Percentiles rank a stretch among this genome's conserved stretches.
Evolutionary conservation across 2,329 filamentous ascomycete species (phyloP).

Genomic region (Stachybotrys elegans): DNA sequence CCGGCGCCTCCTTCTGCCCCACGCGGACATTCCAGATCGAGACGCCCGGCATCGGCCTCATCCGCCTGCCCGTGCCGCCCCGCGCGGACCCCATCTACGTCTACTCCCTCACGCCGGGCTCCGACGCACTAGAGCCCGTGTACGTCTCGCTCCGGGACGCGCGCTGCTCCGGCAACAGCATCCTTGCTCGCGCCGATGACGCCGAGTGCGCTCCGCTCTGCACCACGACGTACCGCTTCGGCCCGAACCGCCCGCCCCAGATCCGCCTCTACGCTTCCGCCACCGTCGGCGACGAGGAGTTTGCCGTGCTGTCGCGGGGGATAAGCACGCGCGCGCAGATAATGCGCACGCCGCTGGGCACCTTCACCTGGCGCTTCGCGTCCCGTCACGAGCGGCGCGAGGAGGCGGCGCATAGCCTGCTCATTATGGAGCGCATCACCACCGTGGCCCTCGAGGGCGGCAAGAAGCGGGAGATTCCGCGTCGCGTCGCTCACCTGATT

Average conservation of each 20-base stretch:
- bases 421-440: conserved; percentile 47
- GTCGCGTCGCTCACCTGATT: conserved; percentile 36
- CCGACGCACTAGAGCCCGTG: conserved; percentile 31
- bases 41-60: conserved; percentile 34
- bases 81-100: conserved; percentile 35
- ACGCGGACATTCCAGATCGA: conserved; percentile 45
- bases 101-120: conserved; percentile 33
- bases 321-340: conserved; percentile 40
- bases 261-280: conserved; percentile 23
- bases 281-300: conserved; percentile 14
- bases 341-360: conserved; percentile 43
- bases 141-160: conserved; percentile 48
- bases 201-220: conserved; percentile 31
- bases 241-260: conserved; percentile 45
- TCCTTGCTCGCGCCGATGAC: conserved; percentile 39
- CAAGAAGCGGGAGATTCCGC: conserved; percentile 22
- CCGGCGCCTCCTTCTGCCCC: conserved; percentile 29
- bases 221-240: conserved; percentile 52
- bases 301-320: conserved; percentile 25
- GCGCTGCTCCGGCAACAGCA: conserved; percentile 41
- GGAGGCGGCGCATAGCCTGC: conserved; percentile 32
- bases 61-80: conserved; percentile 36
- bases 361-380: conserved; percentile 53
- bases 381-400: conserved; percentile 38
- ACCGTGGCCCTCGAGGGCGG: conserved; percentile 21